Percentiles rank a stretch among this genome's conserved stretches.
phyloP scores from a whole-genome alignment of 1,284 basidiomycete species.

The Meira miltonrushii region DNA sequence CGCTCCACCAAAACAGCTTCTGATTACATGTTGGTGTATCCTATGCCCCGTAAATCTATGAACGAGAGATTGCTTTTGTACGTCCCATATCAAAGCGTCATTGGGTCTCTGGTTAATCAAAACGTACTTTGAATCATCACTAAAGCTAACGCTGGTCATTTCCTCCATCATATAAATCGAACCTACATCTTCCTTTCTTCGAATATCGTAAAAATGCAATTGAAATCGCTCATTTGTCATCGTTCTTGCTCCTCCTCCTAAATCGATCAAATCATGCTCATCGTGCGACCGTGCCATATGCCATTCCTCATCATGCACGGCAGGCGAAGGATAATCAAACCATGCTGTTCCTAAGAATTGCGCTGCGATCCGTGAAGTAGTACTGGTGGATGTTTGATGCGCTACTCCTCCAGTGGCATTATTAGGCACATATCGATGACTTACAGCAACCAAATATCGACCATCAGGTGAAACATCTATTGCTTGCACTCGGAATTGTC shows the following conservation, averaged over 20 bases:
- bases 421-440: slow-evolving; percentile 7
- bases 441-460: slow-evolving; percentile 73
- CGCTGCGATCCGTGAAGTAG: background rate
- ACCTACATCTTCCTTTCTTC: slow-evolving; percentile 55
- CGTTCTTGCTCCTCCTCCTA: slow-evolving; percentile 53
- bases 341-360: background rate
- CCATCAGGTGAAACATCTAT: slow-evolving; percentile 82
- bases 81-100: slow-evolving; percentile 81
- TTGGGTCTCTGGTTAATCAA: slow-evolving; percentile 67
- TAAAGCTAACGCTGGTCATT: slow-evolving; percentile 68
- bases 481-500: slow-evolving; percentile 80
- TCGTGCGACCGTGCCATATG: background rate
- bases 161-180: slow-evolving; percentile 61
- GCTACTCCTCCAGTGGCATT: background rate
- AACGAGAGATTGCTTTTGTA: slow-evolving; percentile 64
- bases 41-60: slow-evolving; percentile 35
- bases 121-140: slow-evolving; percentile 77
- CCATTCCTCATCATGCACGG: background rate
- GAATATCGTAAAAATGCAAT: slow-evolving; percentile 70
- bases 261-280: background rate
- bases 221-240: slow-evolving; percentile 55
- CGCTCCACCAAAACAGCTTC: slow-evolving; percentile 88
- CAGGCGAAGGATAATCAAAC: background rate
- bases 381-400: background rate
- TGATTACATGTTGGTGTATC: slow-evolving; percentile 65